A percentile compares a stretch with the other conserved stretches of the same genome.
Evolutionary conservation across 352 stramenopile species (phyloP).

Genomic region (Phytophthora colocasiae): DNA sequence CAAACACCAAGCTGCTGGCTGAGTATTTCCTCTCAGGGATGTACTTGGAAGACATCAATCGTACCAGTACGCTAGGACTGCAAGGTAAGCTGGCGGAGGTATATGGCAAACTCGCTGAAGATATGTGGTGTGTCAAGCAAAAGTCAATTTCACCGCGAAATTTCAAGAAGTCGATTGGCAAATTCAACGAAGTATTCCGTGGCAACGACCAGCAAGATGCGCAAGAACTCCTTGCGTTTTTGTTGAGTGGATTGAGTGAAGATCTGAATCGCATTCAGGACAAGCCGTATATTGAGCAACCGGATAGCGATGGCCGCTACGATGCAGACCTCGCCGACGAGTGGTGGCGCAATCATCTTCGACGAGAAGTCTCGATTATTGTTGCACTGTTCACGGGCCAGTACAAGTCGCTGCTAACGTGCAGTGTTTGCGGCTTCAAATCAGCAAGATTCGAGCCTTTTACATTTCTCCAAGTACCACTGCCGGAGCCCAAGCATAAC

Average conservation of each 20-base stretch:
- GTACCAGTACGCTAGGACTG: conserved; percentile 96
- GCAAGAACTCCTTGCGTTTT: conserved; percentile 96
- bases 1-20: conserved; percentile 95
- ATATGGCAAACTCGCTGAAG: conserved; percentile 96
- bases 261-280: conserved; percentile 98
- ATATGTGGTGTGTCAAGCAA: conserved; percentile 96
- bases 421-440: conserved; percentile 96
- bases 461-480: conserved; percentile 87
- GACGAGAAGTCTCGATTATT: conserved; percentile 98
- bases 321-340: conserved; percentile 98
- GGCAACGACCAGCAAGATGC: conserved; percentile 98
- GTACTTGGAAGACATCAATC: conserved; percentile 95
- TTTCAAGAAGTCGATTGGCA: conserved; percentile 96
- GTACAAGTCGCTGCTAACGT: conserved; percentile 98
- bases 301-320: conserved; percentile 96
- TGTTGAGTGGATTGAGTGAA: conserved; percentile 98
- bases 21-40: conserved; percentile 97
- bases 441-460: conserved; percentile 95
- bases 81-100: conserved; percentile 95
- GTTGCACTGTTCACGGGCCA: conserved; percentile 99
- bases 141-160: conserved; percentile 91
- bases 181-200: conserved; percentile 96
- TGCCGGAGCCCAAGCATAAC: conserved; percentile 88
- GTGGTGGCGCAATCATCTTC: conserved; percentile 99
- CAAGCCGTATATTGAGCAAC: conserved; percentile 98